Base-by-base conservation (phyloP, 371 early-diverging fungal genomes). In the Rhizomucor pusillus region DNA sequence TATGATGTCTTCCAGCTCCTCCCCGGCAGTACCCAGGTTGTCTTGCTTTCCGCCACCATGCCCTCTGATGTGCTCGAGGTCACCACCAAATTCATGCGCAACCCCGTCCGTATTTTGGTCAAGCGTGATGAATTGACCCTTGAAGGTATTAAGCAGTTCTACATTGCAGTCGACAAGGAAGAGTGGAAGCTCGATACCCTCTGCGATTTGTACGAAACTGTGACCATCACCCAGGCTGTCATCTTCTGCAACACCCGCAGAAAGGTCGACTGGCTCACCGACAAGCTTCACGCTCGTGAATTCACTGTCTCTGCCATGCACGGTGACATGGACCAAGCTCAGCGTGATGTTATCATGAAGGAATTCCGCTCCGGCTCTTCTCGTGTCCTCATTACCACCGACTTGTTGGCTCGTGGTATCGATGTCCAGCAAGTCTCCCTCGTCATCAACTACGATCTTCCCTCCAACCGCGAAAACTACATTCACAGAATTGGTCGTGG, bases 111-210 rank as follows among this genome's bases (percentile, higher is more conserved):
- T 52, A 98, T 99, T 59, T 87, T 99, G 56, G 97, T 99, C 56
- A 99, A 99, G 89, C 95, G 98, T 79, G 99, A 99, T 80, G 99
- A 99, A 75, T 85, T 99, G 77, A 99, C 99, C n/a, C 80, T 99
- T 39, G 99, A 99, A 80, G 99, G 99, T 58, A 99, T 99, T 74
- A 95, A 96, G 69, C 99, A 99, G 72, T 99, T 98, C 85, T 99
- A 90, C 78, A 92, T 99, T 12, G 90, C 94, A 39, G 93, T 99
- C 9, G 99, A 98, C 69, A 85, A 87, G 69, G 95, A 93, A 75
- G 97, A 92, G 66, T 95, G 89, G 94, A 98, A 93, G 73, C 91
- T 93, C 56, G 95, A 91, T 76, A 99, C 96, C 16, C 84, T 94
- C 43, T 94, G 91, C 66, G 99, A 99, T 75, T 70, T 99, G 34